Percentiles rank a stretch among this genome's conserved stretches.
These are phyloP conservation scores for Leishmania martiniquensis DNA, from an alignment of 208 protist genomes.

Conservation along the genomic window DNA sequence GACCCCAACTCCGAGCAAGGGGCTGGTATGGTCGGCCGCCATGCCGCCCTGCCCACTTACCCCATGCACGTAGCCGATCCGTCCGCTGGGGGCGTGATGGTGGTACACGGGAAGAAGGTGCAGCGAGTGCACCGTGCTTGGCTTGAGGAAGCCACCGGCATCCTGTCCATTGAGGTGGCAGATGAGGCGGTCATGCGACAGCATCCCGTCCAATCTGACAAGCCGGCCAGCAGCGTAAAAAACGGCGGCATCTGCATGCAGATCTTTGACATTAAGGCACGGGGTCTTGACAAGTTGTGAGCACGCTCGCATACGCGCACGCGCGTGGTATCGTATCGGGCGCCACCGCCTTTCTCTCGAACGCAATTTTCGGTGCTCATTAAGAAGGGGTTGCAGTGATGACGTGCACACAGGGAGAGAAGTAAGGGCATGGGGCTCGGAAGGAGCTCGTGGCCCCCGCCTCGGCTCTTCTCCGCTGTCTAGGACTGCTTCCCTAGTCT, in stretches of 20 bases:
- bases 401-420: not conserved
- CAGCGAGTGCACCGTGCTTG: conserved; percentile 69
- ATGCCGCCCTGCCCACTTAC: conserved; percentile 26
- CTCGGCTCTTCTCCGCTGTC: not conserved
- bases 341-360: not conserved
- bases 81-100: conserved; percentile 23
- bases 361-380: not conserved
- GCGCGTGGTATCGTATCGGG: not conserved
- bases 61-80: conserved; percentile 24
- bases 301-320: not conserved
- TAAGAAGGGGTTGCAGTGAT: not conserved
- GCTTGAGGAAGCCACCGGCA: conserved; percentile 67
- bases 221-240: conserved; percentile 47
- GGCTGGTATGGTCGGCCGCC: conserved; percentile 26
- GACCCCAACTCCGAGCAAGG: conserved; percentile 32
- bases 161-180: conserved; percentile 79
- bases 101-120: conserved; percentile 39
- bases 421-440: not conserved
- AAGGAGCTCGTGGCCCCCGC: not conserved
- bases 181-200: conserved; percentile 50
- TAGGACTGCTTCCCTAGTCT: not conserved
- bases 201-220: conserved; percentile 66
- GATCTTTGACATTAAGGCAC: conserved; percentile 82
- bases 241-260: conserved; percentile 89
- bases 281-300: conserved; percentile 49